Percentiles rank a stretch among this genome's conserved stretches.
Evolutionary conservation across 495 filamentous ascomycete genomes (phyloP).

Genomic region (Lophiotrema nucula): DNA sequence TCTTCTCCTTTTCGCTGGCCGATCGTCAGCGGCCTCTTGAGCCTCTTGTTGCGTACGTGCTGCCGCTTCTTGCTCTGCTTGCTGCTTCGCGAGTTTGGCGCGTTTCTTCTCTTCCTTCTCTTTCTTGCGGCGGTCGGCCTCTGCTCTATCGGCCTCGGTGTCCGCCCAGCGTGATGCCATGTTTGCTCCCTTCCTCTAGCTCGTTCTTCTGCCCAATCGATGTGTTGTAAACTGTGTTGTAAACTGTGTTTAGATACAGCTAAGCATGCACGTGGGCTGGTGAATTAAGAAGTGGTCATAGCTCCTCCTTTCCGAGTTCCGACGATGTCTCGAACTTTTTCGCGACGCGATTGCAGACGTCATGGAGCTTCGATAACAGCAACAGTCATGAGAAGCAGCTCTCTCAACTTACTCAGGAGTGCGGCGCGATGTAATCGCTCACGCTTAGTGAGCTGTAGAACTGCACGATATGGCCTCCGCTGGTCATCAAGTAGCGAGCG

Average conservation of each 20-base stretch:
- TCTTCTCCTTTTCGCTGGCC: constrained; percentile 58
- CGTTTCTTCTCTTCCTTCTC: constrained; percentile 91
- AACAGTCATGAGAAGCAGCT: constrained; percentile 28
- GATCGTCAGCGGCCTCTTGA: constrained; percentile 37
- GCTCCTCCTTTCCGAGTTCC: constrained; percentile 21
- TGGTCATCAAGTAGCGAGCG: constrained; percentile 33
- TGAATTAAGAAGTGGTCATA: constrained; percentile 28
- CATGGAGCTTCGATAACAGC: constrained; percentile 18
- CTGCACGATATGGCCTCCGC: constrained; percentile 3
- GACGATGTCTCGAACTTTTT: neutral
- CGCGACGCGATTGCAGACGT: neutral
- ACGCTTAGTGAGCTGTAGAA: neutral
- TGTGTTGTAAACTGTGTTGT: neutral
- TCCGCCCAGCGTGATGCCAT: constrained; percentile 78
- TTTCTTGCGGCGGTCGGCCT: constrained; percentile 67
- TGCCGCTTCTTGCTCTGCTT: constrained; percentile 62
- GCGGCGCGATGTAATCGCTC: neutral
- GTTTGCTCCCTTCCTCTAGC: neutral
- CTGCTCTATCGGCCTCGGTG: constrained; percentile 69
- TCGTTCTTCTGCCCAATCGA: neutral
- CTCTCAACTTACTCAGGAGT: constrained; percentile 15
- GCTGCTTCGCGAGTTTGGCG: constrained; percentile 80
- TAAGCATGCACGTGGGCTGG: constrained; percentile 9
- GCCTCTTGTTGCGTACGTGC: constrained; percentile 37
- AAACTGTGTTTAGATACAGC: neutral